A percentile compares a stretch with the other conserved stretches of the same genome.
phyloP scores from a whole-genome alignment of 306 rosid species.

The Inga leiocalycina region DNA sequence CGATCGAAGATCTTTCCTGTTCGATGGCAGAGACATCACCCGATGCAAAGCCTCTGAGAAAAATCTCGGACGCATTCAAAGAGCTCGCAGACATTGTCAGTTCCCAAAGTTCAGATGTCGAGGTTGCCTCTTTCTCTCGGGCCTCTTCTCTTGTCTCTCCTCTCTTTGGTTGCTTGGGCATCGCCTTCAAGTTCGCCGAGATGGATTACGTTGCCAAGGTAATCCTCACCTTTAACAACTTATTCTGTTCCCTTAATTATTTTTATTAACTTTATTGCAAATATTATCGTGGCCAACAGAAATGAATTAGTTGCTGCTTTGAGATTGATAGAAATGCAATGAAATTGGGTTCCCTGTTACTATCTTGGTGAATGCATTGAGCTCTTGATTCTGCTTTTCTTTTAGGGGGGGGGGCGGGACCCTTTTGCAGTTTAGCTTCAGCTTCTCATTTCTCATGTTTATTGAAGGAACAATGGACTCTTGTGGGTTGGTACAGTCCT shows the following conservation, averaged over 20 bases:
- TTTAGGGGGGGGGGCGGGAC: too few relatives aligned
- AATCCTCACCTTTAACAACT: not conserved
- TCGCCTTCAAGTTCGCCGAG: slow-evolving; percentile 97
- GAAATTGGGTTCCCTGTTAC: not conserved
- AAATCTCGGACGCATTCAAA: slow-evolving; percentile 67
- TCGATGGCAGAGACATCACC: slow-evolving; percentile 50
- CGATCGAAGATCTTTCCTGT: not conserved
- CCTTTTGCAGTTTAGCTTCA: too few relatives aligned
- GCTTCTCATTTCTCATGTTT: too few relatives aligned
- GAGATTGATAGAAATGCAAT: not conserved
- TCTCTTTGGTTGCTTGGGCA: slow-evolving; percentile 83
- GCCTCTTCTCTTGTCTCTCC: slow-evolving; percentile 91
- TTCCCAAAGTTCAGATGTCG: slow-evolving; percentile 48
- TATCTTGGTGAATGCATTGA: not conserved
- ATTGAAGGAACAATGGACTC: not conserved
- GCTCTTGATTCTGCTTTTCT: not conserved
- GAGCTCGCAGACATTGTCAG: slow-evolving; percentile 56
- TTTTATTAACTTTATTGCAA: not conserved
- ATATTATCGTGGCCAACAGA: not conserved
- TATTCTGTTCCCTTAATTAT: not conserved
- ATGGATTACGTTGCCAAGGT: slow-evolving; percentile 88
- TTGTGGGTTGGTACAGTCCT: not conserved
- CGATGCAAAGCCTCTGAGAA: slow-evolving; percentile 53
- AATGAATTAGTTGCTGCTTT: not conserved
- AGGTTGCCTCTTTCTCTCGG: slow-evolving; percentile 65